A percentile compares a stretch with the other conserved stretches of the same genome.
These are phyloP conservation scores for Melampsora larici-populina DNA, from an alignment of 1,284 basidiomycete species.

Conservation along the genomic window DNA sequence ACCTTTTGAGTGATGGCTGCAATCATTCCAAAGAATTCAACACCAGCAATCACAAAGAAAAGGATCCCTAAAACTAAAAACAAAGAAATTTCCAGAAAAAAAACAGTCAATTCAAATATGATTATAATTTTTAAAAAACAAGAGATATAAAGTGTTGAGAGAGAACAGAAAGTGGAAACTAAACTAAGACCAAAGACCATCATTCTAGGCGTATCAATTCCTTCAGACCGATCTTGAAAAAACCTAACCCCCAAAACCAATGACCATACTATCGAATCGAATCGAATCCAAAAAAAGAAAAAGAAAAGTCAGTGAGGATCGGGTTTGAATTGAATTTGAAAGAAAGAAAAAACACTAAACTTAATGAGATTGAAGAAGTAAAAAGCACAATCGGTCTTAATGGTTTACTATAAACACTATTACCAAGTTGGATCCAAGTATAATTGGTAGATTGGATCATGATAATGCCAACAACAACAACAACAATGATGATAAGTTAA, in stretches of 20 bases:
- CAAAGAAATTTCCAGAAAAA: neutral
- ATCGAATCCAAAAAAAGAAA: no score
- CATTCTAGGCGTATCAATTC: slow-evolving; percentile 30
- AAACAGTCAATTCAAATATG: neutral
- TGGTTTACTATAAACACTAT: slow-evolving; percentile 39
- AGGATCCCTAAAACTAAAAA: slow-evolving; percentile 33
- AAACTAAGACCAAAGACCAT: slow-evolving; percentile 41
- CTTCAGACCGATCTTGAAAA: slow-evolving; percentile 33
- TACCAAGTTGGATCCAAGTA: slow-evolving; percentile 9
- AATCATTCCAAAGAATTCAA: slow-evolving; percentile 36
- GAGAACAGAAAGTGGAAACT: slow-evolving; percentile 9
- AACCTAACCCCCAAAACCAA: slow-evolving; percentile 34
- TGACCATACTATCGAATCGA: slow-evolving; percentile 35
- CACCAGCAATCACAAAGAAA: slow-evolving; percentile 36
- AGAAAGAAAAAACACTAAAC: slow-evolving; percentile 11
- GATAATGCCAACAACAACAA: no score
- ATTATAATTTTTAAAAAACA: no score
- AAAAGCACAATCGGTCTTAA: slow-evolving; percentile 38
- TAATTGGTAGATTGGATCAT: slow-evolving; percentile 11
- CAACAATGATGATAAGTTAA: no score
- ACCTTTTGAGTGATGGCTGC: slow-evolving; percentile 29
- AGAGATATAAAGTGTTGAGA: no score
- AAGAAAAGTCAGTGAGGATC: no score
- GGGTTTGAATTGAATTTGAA: neutral
- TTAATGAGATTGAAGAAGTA: slow-evolving; percentile 22